These are phyloP conservation scores for Candida fluviatilis DNA, from an alignment of 805 yeast genomes.

Conservation along the genomic window DNA sequence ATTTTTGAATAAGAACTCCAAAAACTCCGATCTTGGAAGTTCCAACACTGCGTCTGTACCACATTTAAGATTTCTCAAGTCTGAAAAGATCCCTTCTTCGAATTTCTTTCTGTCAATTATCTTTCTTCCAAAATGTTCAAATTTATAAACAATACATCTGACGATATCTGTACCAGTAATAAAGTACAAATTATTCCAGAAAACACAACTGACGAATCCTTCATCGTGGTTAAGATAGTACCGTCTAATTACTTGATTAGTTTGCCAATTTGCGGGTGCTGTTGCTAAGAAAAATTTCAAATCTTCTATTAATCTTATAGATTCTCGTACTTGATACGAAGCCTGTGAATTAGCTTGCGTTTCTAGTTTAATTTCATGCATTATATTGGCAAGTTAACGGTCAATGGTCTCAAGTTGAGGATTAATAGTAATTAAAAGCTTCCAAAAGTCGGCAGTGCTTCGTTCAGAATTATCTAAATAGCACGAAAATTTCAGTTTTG, in stretches of 20 bases:
- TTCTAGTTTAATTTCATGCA: not conserved
- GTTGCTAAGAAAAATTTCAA: constrained; percentile 83
- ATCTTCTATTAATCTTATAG: constrained; percentile 65
- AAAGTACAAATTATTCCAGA: constrained; percentile 85
- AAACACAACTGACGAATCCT: constrained; percentile 88
- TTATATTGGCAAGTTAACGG: no score
- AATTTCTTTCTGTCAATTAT: constrained; percentile 86
- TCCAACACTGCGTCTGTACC: constrained; percentile 87
- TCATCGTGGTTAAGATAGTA: constrained; percentile 85
- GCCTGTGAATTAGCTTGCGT: not conserved
- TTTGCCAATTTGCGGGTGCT: constrained; percentile 94
- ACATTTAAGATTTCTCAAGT: constrained; percentile 78
- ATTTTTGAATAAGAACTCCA: constrained; percentile 79
- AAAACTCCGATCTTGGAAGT: constrained; percentile 78
- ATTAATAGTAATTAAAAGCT: no score
- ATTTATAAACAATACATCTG: constrained; percentile 81
- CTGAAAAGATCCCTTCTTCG: constrained; percentile 95
- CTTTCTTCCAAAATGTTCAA: constrained; percentile 84
- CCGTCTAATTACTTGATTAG: constrained; percentile 79
- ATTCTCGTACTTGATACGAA: constrained; percentile 28
- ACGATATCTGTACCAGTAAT: constrained; percentile 96
- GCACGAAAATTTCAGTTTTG: no score
- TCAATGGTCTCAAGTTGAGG: no score
- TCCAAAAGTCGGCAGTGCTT: no score
- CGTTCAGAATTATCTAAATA: no score